Evolutionary conservation across 2,329 filamentous ascomycete genomes (phyloP).

Genomic region (Pseudogymnoascus sp.): DNA sequence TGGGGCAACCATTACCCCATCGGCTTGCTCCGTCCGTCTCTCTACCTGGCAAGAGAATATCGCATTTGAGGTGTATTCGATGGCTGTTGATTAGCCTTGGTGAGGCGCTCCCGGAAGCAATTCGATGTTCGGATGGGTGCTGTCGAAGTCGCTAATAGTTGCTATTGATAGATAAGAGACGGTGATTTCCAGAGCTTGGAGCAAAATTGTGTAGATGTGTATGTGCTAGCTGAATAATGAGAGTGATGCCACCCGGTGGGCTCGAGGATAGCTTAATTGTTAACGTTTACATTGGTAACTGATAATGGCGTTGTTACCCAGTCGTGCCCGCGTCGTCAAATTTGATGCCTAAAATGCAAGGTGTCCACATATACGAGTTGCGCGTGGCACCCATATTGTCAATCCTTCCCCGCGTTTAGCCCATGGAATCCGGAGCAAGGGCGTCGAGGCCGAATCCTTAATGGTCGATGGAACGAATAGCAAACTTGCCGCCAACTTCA

Average conservation of each 20-base stretch:
- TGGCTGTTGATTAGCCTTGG: not conserved
- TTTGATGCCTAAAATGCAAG: not conserved
- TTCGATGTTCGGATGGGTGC: not conserved
- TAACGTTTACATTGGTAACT: conserved; percentile 7
- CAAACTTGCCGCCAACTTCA: not conserved
- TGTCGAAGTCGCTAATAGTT: not conserved
- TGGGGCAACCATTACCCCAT: conserved; percentile 32
- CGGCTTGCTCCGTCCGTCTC: conserved; percentile 12
- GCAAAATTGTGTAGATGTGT: not conserved
- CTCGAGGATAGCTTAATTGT: conserved; percentile 4
- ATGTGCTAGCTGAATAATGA: not conserved
- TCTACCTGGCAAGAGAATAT: conserved; percentile 1
- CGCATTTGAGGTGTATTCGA: not conserved
- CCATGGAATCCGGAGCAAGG: not conserved
- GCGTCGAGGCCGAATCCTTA: not conserved
- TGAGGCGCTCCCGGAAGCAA: not conserved
- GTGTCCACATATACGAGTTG: not conserved
- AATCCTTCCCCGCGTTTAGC: not conserved
- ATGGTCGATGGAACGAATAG: not conserved
- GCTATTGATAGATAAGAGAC: not conserved
- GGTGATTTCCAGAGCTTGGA: not conserved
- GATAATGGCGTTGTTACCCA: conserved; percentile 8
- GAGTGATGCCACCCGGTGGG: not conserved
- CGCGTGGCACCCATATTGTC: not conserved
- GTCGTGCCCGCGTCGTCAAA: conserved; percentile 6